A percentile compares a stretch with the other conserved stretches of the same genome.
phyloP scores from a whole-genome alignment of 2,329 filamentous ascomycete genomes.

The Cryphonectria carpinicola region DNA sequence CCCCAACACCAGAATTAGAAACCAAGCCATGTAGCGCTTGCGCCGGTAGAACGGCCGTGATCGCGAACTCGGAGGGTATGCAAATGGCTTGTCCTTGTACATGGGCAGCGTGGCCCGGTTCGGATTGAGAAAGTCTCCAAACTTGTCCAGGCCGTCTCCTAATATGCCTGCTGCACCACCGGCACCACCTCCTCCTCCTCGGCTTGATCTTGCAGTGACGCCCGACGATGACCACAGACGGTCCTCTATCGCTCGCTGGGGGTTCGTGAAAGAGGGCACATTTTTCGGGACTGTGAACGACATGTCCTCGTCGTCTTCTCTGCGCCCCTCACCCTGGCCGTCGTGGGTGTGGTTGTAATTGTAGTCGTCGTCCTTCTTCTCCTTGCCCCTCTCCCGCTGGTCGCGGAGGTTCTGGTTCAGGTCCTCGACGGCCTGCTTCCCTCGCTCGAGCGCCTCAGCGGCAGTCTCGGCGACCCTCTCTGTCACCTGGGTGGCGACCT shows the following conservation, averaged over 20 bases:
- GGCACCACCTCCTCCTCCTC: constrained; percentile 33
- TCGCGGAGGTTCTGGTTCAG: constrained; percentile 29
- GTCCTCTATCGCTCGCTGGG: constrained; percentile 68
- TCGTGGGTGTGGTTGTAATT: constrained; percentile 19
- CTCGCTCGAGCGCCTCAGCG: constrained; percentile 53
- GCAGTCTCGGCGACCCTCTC: constrained; percentile 44
- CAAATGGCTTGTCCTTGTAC: constrained; percentile 99
- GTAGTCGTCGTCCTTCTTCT: constrained; percentile 32
- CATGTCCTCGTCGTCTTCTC: constrained; percentile 49
- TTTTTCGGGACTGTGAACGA: constrained; percentile 70
- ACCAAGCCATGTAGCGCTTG: constrained; percentile 61
- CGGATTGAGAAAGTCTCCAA: constrained; percentile 67
- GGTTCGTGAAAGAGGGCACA: constrained; percentile 69
- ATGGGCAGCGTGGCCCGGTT: constrained; percentile 70
- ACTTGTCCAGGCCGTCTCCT: constrained; percentile 61
- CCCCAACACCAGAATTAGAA: constrained; percentile 52
- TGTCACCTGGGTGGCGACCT: constrained; percentile 41
- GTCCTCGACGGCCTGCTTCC: constrained; percentile 51
- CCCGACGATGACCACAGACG: constrained; percentile 63
- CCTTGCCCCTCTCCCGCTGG: constrained; percentile 25
- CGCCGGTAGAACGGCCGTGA: constrained; percentile 64
- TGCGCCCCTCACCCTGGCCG: constrained; percentile 12
- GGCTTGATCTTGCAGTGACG: constrained; percentile 45
- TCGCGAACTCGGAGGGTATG: constrained; percentile 64
- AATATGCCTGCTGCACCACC: constrained; percentile 41